Base-by-base conservation (phyloP, 768 basidiomycete species). In the Cantharellus anzutake region DNA sequence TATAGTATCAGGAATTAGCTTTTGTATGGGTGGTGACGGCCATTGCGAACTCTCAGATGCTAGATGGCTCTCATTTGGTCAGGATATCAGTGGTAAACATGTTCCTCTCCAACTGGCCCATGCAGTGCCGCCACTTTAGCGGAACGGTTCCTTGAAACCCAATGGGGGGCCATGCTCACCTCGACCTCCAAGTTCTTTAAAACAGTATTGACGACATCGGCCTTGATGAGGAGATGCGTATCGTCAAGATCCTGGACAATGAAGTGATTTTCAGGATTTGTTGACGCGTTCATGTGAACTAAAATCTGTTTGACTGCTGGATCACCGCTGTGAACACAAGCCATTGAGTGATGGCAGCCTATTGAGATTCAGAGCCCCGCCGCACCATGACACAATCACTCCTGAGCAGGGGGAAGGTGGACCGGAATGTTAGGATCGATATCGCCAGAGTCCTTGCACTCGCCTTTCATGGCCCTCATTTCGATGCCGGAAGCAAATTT, bases 291-390 rank as follows among this genome's bases (percentile, higher is more conserved):
- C 82, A 91, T 80, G 41, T 80, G 73, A 57, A 89, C 73, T 41
- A 91, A 74, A 59, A 91, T 88, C 68, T 90, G 86, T 70, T 91
- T 92, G 61, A 92, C 89, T 1, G 87, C 88, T 1, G 86, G 80
- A 68, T 92, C 89, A 67, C 89, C 90, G 65, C 35, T 29, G 4
- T 29, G 20, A 29, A 29, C 20, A 29, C n/a, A 40, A 59, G 20
- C 2, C 11, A 39, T 5, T 37, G 20, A 20, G 20, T 11, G 11
- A 20, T 29, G 20, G 20, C 20, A 29, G 20, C 41, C 41, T 2
- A 60, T 5, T 4, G 59, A 34, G 39, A 59, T 40, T 51, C 20
- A 29, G 20, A 29, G 20, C 20, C 20, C 20, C 20, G 20, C 20
- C 20, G 20, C 20, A 37, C 57, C 57, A 57, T 59, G 56, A 60